Conservation (phyloP, 352 stramenopile species). For the Chrysophaeum taylorii region DNA sequence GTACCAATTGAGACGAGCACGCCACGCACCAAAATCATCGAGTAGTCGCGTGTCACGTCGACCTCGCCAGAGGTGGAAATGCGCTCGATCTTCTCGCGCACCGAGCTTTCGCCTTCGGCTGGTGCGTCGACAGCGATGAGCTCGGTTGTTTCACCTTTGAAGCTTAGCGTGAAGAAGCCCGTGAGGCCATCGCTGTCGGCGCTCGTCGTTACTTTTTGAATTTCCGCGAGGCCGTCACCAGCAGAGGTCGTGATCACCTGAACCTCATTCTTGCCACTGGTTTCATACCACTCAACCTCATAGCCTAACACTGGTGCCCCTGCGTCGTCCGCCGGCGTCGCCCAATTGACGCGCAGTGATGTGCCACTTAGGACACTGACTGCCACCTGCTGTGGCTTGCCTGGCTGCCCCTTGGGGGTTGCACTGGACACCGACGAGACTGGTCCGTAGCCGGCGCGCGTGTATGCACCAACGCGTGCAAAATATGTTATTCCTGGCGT, state of each 20-base stretch:
- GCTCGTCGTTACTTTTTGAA: slow-evolving; percentile 50
- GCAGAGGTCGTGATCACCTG: slow-evolving; percentile 60
- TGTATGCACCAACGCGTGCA: slow-evolving; percentile 83
- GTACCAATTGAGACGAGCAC: slow-evolving; percentile 3
- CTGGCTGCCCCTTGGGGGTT: slow-evolving; percentile 40
- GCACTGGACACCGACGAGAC: slow-evolving; percentile 35
- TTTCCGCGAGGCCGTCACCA: slow-evolving; percentile 45
- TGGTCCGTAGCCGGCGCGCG: slow-evolving; percentile 76
- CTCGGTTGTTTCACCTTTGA: slow-evolving; percentile 67
- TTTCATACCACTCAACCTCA: slow-evolving; percentile 51
- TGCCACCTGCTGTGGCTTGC: slow-evolving; percentile 28
- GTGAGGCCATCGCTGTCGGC: slow-evolving; percentile 52
- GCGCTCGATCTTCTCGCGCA: slow-evolving; percentile 43
- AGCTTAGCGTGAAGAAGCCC: slow-evolving; percentile 78
- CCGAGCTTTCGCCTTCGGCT: slow-evolving; percentile 45
- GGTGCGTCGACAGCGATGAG: slow-evolving; percentile 67
- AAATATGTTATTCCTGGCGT: slow-evolving; percentile 80
- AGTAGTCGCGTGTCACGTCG: slow-evolving; percentile 40
- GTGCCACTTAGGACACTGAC: slow-evolving; percentile 56
- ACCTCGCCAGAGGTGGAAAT: slow-evolving; percentile 48
- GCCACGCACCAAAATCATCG: slow-evolving; percentile 29
- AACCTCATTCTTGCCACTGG: slow-evolving; percentile 35
- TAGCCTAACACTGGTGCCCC: slow-evolving; percentile 49
- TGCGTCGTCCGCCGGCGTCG: slow-evolving; percentile 60
- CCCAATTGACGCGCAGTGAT: slow-evolving; percentile 72